phyloP scores from a whole-genome alignment of 768 basidiomycete genomes.

The Heimioporus sp. region DNA sequence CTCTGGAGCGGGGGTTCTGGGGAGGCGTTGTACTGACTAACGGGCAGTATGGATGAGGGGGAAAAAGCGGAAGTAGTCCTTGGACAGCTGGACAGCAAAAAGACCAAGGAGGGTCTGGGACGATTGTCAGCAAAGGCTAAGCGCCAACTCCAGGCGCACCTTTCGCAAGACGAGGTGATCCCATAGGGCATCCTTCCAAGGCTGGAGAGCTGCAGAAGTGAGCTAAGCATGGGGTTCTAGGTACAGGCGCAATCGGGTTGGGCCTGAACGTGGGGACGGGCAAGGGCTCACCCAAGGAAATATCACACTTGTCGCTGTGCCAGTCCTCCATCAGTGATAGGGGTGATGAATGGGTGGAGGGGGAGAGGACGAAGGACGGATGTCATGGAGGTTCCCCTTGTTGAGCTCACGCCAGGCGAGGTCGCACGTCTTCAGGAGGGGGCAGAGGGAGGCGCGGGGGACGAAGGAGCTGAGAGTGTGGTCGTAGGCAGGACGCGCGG shows the following conservation, averaged over 20 bases:
- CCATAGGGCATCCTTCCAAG: slow-evolving; percentile 50
- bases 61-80: slow-evolving; percentile 22
- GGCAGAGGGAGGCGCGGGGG: slow-evolving; percentile 63
- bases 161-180: slow-evolving; percentile 58
- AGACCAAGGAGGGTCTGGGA: slow-evolving; percentile 26
- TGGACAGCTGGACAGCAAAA: slow-evolving; percentile 22
- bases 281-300: slow-evolving; percentile 67
- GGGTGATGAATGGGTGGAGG: slow-evolving; percentile 1
- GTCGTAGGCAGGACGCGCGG: slow-evolving; percentile 40
- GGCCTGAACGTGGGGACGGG: slow-evolving; percentile 51
- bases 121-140: slow-evolving; percentile 8
- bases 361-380: slow-evolving; percentile 38
- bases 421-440: slow-evolving; percentile 78
- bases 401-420: slow-evolving; percentile 78
- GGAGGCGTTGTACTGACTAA: slow-evolving; percentile 11
- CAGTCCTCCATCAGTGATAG: slow-evolving; percentile 72
- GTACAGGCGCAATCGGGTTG: slow-evolving; percentile 57
- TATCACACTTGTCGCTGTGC: slow-evolving; percentile 86
- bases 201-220: slow-evolving; percentile 38
- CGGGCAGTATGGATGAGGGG: slow-evolving; percentile 20
- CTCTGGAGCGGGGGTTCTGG: slow-evolving; percentile 32
- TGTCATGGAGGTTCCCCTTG: slow-evolving; percentile 76
- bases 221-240: slow-evolving; percentile 39
- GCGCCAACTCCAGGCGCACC: slow-evolving; percentile 30
- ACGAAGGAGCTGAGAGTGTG: slow-evolving; percentile 64